Evolutionary conservation across 1,284 basidiomycete genomes (phyloP), one percentile per base, ranked within the genome.

Genomic region (Puccinia novopanici): DNA sequence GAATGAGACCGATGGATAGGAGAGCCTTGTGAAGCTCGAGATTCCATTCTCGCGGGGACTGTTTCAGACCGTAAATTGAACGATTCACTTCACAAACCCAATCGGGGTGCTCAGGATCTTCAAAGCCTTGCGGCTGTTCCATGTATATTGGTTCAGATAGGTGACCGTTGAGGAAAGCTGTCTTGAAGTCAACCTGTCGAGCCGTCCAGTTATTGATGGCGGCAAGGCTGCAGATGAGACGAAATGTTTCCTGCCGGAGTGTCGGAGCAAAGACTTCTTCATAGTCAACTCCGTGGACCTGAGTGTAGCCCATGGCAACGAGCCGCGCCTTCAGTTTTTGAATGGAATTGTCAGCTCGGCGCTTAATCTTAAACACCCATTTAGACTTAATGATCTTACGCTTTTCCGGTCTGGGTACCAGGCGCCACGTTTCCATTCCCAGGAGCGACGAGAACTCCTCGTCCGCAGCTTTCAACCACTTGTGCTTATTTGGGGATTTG

Each of bases 61-160:
- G 65, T 72, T 52, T 72, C 12, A 72, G n/a, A 10, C 70, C 40
- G 54, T 72, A 72, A 10, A 72, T 12, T 3, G 70, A 72, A 1
- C 22, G n/a, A 1, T 30, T 13, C 8, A 72, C 34, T 37, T 54
- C 27, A 19, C 70, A 72, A 2, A 72, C 70, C 48, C 48, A 50
- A 3, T 52, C 42, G 17, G 70, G 70, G 19, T 72, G 40, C 5
- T 27, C 27, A 1, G 70, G 48, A 34, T 72, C 70, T n/a, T 45
- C 12, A 19, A 72, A 72, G 1, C 70, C 70, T 19, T 48, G 9
- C 6, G 50, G 42, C n/a, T 50, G 42, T 52, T 50, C 50, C 70
- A 72, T 72, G 48, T 9, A 8, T 72, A 2, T n/a, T n/a, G n/a
- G n/a, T n/a, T n/a, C n/a, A n/a, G n/a, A n/a, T n/a, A n/a, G n/a